Percentiles rank a stretch among this genome's conserved stretches.
Conservation (phyloP, 1,284 basidiomycete species). For the Cerioporus squamosus region DNA sequence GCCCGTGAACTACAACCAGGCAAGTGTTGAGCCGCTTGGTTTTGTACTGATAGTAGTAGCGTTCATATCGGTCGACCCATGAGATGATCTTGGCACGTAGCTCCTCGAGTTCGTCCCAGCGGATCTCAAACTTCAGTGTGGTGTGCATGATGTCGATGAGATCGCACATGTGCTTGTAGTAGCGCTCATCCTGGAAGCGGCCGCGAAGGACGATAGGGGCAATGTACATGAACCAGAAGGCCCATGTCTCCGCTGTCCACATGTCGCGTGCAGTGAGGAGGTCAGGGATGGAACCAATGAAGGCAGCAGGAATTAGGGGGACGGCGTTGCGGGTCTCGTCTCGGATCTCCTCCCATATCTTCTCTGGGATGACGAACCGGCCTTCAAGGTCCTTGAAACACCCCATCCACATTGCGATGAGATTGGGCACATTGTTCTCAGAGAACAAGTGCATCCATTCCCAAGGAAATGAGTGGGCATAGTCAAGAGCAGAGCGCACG, state of each 20-base stretch:
- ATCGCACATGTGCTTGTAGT: slow-evolving; percentile 45
- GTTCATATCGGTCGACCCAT: background rate
- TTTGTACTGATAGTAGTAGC: too few relatives aligned
- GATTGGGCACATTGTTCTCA: slow-evolving; percentile 45
- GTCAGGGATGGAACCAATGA: slow-evolving; percentile 41
- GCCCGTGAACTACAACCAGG: background rate
- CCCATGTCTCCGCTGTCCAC: slow-evolving; percentile 37
- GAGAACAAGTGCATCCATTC: slow-evolving; percentile 53
- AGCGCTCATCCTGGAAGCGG: slow-evolving; percentile 33
- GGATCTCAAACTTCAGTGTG: slow-evolving; percentile 45
- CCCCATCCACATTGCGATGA: slow-evolving; percentile 44
- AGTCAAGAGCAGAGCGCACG: slow-evolving; percentile 29
- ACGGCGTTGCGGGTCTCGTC: slow-evolving; percentile 32
- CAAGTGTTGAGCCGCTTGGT: background rate
- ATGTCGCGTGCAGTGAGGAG: slow-evolving; percentile 32
- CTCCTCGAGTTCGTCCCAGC: slow-evolving; percentile 34
- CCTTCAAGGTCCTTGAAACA: slow-evolving; percentile 40
- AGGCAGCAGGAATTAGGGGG: slow-evolving; percentile 43
- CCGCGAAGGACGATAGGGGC: slow-evolving; percentile 41
- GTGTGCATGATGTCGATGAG: slow-evolving; percentile 43
- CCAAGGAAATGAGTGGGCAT: slow-evolving; percentile 45
- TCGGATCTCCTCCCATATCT: slow-evolving; percentile 44
- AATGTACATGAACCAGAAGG: slow-evolving; percentile 43
- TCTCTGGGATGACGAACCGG: slow-evolving; percentile 31
- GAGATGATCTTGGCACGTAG: slow-evolving; percentile 37